Base-by-base conservation (phyloP, 106 monocot species). In the Dactylorhiza incarnata region DNA sequence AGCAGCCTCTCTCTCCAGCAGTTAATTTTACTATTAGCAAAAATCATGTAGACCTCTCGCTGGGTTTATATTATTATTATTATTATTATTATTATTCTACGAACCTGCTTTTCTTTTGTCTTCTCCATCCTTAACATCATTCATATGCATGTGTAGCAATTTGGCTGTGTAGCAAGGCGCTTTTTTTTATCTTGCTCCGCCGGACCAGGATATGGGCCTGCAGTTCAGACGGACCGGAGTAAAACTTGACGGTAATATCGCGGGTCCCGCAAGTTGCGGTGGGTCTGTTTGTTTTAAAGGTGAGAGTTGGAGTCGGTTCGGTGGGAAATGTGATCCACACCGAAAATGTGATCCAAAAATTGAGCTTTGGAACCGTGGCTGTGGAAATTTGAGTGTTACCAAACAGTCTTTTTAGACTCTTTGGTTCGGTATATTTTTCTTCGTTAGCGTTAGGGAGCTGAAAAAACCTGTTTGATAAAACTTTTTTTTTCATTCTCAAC, bases 1-100 rank as follows among this genome's bases (percentile, higher is more conserved):
- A 85, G 84, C 87, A 76, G 51, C 67, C 71, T 83, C 82, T 76
- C 37, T 76, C 45, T 24, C 51, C 7, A n/a, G n/a, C n/a, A n/a
- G 17, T 26, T 26, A 13, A 9, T 65, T 65, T n/a, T 59, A 65
- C 29, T 78, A 37, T 78, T 68, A 72, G 63, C 62, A 81, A 77
- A 74, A 67, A 7, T 25, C 9, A 29, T 26, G 73, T 75, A 49
- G 77, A 76, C 54, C 67, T 19, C 46, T 68, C 45, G 68, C 25
- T n/a, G 44, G 7, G 68, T 14, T 44, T 68, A 9, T 22, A 4
- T 22, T 17, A 7, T 3, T 10, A 29, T 3, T 24, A 26, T 65
- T 65, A 65, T 26, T 13, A 13, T 14, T 14, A 3, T 17, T 45
- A 46, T 22, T 49, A 49, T 11, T 12, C 22, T 49, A 49, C 22